phyloP scores from a whole-genome alignment of 129 eudicot species.

The Pseudognaphalium luteoalbum region DNA sequence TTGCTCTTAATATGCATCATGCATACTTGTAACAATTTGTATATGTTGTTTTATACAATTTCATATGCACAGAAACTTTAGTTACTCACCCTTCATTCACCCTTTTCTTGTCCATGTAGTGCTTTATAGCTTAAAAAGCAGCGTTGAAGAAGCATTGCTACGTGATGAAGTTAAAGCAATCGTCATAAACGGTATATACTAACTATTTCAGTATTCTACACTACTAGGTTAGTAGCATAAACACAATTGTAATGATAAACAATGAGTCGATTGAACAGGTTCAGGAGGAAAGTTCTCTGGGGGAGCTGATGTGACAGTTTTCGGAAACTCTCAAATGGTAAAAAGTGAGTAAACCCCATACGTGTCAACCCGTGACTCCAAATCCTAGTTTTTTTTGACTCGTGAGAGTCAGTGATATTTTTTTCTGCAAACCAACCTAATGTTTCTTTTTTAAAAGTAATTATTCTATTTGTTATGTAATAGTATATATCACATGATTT shows the following conservation, averaged over 20 bases:
- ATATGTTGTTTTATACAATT: not conserved
- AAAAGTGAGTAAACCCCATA: conserved; percentile 37
- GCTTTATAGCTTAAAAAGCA: conserved; percentile 48
- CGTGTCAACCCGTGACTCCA: not conserved
- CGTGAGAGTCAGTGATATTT: not conserved
- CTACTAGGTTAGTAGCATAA: not conserved
- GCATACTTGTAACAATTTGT: not conserved
- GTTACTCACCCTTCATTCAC: not conserved
- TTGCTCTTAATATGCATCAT: not conserved
- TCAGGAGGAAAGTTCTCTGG: conserved; percentile 56
- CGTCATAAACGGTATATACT: conserved; percentile 50
- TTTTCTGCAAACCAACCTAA: not conserved
- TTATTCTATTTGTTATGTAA: not conserved
- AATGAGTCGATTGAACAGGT: conserved; percentile 42
- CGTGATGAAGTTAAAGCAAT: conserved; percentile 56
- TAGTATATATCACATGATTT: conserved; percentile 7
- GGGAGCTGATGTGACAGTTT: conserved; percentile 54
- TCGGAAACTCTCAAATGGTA: conserved; percentile 37
- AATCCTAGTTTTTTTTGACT: not conserved
- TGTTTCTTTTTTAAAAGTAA: not conserved
- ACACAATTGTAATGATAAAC: not conserved
- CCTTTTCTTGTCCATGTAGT: conserved; percentile 32
- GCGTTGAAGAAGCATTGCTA: conserved; percentile 49
- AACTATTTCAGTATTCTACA: not conserved
- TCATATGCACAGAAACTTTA: not conserved